Conservation (phyloP, 1,139 yeast species). For the Geotrichum carabidarum region DNA sequence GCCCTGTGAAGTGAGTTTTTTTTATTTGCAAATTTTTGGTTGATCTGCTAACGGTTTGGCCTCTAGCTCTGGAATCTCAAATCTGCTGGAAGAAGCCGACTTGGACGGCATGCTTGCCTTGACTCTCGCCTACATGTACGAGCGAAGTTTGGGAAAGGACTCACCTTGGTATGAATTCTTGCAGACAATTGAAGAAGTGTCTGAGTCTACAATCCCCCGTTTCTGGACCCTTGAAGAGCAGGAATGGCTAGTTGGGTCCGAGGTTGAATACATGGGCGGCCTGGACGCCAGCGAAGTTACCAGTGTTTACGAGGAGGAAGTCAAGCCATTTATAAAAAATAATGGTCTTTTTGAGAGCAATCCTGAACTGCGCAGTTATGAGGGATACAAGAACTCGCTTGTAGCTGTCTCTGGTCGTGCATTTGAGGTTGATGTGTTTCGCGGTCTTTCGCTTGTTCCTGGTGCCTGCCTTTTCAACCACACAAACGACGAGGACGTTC, state of each 20-base stretch:
- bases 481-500: constrained; percentile 52
- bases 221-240: constrained; percentile 57
- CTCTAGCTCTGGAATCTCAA: constrained; percentile 53
- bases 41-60: constrained; percentile 20
- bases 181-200: constrained; percentile 46
- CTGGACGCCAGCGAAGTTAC: constrained; percentile 55
- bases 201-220: constrained; percentile 44
- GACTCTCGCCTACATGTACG: constrained; percentile 68
- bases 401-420: constrained; percentile 63
- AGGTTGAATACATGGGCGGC: constrained; percentile 59
- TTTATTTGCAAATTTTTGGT: background rate
- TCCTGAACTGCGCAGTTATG: constrained; percentile 26
- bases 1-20: constrained; percentile 29
- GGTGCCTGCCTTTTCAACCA: constrained; percentile 90
- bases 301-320: constrained; percentile 47
- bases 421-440: constrained; percentile 70
- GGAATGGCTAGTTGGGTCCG: constrained; percentile 55
- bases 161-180: constrained; percentile 80
- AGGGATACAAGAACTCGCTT: constrained; percentile 35
- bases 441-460: constrained; percentile 75
- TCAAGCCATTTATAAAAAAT: constrained; percentile 31
- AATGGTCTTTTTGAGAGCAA: constrained; percentile 27
- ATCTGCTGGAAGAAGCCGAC: constrained; percentile 56
- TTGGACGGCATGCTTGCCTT: constrained; percentile 64
- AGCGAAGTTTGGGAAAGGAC: constrained; percentile 46